These are phyloP conservation scores for Yarrowia osloensis DNA, from an alignment of 805 yeast species.

Conservation along the genomic window DNA sequence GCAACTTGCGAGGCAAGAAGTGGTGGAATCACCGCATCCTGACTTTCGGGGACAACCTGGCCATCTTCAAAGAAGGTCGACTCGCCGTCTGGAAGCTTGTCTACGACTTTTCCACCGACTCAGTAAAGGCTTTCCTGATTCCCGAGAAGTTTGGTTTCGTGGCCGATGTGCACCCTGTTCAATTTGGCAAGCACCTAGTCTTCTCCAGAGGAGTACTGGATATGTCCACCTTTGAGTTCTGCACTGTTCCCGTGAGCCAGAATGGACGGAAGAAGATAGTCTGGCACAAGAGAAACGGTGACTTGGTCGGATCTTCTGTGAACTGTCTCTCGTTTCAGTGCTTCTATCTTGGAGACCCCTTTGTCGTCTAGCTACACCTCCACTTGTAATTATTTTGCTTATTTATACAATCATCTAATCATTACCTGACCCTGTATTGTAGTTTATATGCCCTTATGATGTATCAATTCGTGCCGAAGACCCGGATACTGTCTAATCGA, in stretches of 20 bases:
- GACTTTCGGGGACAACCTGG: constrained; percentile 4
- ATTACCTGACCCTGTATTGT: neutral
- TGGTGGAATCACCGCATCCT: constrained; percentile 12
- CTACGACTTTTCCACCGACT: neutral
- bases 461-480: neutral
- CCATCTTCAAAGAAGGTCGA: constrained; percentile 4
- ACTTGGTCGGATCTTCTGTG: neutral
- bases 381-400: neutral
- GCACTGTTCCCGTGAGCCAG: neutral
- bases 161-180: neutral
- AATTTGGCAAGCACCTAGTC: constrained; percentile 5
- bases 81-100: neutral
- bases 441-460: neutral
- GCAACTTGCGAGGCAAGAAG: neutral
- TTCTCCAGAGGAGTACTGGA: constrained; percentile 20
- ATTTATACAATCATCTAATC: neutral
- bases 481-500: constrained; percentile 34
- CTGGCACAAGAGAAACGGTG: constrained; percentile 11
- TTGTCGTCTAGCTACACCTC: no score
- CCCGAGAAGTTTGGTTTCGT: neutral
- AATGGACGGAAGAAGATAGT: constrained; percentile 5
- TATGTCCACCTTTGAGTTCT: constrained; percentile 3
- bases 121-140: neutral
- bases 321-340: neutral
- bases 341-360: constrained; percentile 1